These are phyloP conservation scores for Globisporangium irregulare DNA, from an alignment of 352 stramenopile species.

Conservation along the genomic window DNA sequence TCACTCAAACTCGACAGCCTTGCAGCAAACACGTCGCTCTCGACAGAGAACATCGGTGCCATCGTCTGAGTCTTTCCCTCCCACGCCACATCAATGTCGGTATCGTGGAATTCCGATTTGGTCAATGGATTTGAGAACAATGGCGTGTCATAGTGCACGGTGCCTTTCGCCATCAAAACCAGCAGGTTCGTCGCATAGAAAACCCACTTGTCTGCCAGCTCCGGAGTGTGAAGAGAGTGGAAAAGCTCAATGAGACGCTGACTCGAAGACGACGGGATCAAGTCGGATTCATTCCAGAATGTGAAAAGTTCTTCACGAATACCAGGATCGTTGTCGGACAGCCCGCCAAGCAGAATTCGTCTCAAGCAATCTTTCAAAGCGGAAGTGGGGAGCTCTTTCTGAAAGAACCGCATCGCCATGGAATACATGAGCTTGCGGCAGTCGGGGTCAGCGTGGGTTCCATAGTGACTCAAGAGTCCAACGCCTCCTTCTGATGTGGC, in stretches of 20 bases:
- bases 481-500: conserved; percentile 30
- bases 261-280: conserved; percentile 32
- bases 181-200: conserved; percentile 67
- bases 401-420: conserved; percentile 35
- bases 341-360: conserved; percentile 39
- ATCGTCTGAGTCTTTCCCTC: conserved; percentile 66
- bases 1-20: conserved; percentile 9
- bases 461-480: conserved; percentile 34
- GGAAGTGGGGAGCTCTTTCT: conserved; percentile 19
- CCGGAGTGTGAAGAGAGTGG: conserved; percentile 33
- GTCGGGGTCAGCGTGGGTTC: conserved; percentile 30
- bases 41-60: conserved; percentile 73
- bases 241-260: conserved; percentile 59
- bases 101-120: conserved; percentile 41
- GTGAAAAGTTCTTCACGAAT: conserved; percentile 37
- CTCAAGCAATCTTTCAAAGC: conserved; percentile 23
- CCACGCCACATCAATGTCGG: conserved; percentile 66
- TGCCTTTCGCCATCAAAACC: conserved; percentile 31
- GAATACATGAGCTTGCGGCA: conserved; percentile 43
- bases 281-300: conserved; percentile 44
- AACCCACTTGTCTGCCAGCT: conserved; percentile 61
- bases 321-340: conserved; percentile 46
- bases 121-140: conserved; percentile 58
- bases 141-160: conserved; percentile 24
- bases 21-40: conserved; percentile 47